Percentiles rank a stretch among this genome's conserved stretches.
These are phyloP conservation scores for Bipolaris zeicola DNA, from an alignment of 2,329 filamentous ascomycete species.

Conservation along the genomic window DNA sequence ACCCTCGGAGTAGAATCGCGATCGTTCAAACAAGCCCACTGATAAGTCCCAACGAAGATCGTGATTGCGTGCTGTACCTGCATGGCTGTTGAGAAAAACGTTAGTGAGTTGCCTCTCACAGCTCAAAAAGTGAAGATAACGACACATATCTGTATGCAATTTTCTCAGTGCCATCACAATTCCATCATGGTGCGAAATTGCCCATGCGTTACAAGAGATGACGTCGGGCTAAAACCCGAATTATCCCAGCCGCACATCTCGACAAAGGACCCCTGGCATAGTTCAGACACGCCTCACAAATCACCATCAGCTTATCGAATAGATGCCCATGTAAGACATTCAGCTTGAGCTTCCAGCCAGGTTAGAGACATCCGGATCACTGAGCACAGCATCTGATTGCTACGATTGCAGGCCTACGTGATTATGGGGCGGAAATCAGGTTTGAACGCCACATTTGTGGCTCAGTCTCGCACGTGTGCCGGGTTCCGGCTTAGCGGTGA, in stretches of 20 bases:
- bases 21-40: constrained; percentile 25
- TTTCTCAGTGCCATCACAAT: constrained; percentile 16
- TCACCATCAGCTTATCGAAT: constrained; percentile 6
- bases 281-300: constrained; percentile 5
- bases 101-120: constrained; percentile 2
- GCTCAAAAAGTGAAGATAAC: not conserved
- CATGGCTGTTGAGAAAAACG: constrained; percentile 20
- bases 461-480: constrained; percentile 21
- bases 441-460: constrained; percentile 30
- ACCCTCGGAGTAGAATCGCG: constrained; percentile 28
- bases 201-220: constrained; percentile 18
- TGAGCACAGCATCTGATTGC: constrained; percentile 7
- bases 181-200: constrained; percentile 11
- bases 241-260: constrained; percentile 4
- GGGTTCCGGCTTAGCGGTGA: constrained; percentile 12
- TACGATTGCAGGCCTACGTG: constrained; percentile 8
- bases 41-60: constrained; percentile 19
- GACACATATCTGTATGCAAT: constrained; percentile 8
- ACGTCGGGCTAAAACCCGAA: constrained; percentile 15
- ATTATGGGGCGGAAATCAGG: constrained; percentile 20
- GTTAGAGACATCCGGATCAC: not conserved
- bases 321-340: not conserved
- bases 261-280: constrained; percentile 1
- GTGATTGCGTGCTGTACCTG: constrained; percentile 32
- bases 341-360: not conserved